phyloP scores from a whole-genome alignment of 202 grass and related monocot species.

The Saccharum hybrid region DNA sequence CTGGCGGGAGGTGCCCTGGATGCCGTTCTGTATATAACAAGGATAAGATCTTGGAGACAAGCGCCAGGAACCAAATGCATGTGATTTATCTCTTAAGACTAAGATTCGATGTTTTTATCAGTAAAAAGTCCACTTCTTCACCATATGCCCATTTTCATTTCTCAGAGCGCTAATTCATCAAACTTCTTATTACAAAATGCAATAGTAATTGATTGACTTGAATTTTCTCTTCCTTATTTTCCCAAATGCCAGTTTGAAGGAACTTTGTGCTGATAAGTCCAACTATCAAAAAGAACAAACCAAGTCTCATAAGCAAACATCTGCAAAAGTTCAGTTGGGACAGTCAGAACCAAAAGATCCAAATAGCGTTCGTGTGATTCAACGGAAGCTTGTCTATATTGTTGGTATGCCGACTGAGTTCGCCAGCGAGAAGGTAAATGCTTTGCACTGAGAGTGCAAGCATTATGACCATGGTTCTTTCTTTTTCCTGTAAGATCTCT shows the following conservation, averaged over 20 bases:
- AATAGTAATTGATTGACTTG: constrained; percentile 5
- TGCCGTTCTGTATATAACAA: constrained; percentile 70
- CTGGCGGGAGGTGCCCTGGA: constrained; percentile 62
- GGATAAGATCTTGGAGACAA: constrained; percentile 59
- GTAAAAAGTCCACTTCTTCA: neutral
- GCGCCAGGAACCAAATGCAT: constrained; percentile 59
- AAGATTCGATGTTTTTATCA: neutral
- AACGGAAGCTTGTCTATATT: constrained; percentile 74
- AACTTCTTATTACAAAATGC: neutral
- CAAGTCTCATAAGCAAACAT: constrained; percentile 52
- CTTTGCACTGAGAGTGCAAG: neutral
- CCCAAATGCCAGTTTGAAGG: constrained; percentile 47
- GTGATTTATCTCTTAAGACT: constrained; percentile 30
- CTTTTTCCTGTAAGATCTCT: neutral
- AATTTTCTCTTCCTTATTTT: neutral
- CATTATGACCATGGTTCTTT: neutral
- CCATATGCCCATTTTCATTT: constrained; percentile 8
- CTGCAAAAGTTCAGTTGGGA: constrained; percentile 41
- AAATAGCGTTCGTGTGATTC: constrained; percentile 58
- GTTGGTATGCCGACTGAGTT: constrained; percentile 62
- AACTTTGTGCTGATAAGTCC: constrained; percentile 45
- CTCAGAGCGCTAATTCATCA: neutral
- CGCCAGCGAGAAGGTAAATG: constrained; percentile 54
- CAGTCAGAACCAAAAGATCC: constrained; percentile 50
- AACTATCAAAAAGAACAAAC: constrained; percentile 54